Conservation (phyloP, 768 basidiomycete genomes). For the Mrakia gelida region DNA sequence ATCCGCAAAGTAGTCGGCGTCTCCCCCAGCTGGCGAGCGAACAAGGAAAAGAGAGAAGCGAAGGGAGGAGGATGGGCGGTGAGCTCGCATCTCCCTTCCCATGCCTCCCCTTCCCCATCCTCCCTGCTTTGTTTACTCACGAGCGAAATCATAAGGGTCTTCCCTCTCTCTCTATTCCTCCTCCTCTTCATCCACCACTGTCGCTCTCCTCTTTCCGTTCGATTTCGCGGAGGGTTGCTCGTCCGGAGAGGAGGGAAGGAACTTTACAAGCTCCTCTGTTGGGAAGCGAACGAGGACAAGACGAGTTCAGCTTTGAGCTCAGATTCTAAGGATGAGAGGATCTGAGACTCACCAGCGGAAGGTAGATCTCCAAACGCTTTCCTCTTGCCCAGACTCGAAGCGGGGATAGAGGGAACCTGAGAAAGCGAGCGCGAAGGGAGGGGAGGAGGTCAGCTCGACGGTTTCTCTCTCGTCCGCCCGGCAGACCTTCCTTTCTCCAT, state of each 20-base stretch:
- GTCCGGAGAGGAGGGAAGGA: constrained; percentile 46
- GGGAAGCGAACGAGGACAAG: constrained; percentile 27
- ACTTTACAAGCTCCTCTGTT: constrained; percentile 40
- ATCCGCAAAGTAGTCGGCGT: constrained; percentile 83
- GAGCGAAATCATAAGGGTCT: constrained; percentile 26
- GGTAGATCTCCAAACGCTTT: constrained; percentile 35
- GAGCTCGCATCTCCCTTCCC: constrained; percentile 14
- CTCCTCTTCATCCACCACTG: constrained; percentile 28
- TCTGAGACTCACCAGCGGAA: constrained; percentile 31
- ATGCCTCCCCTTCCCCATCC: neutral
- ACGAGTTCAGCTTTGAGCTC: constrained; percentile 26
- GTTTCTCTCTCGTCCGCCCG: neutral
- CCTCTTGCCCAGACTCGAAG: constrained; percentile 35
- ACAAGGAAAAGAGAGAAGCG: neutral
- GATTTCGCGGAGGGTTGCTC: constrained; percentile 41
- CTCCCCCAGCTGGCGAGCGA: constrained; percentile 74
- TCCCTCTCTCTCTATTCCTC: constrained; percentile 18
- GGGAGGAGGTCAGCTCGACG: neutral
- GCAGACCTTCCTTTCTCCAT: neutral
- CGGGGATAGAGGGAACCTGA: constrained; percentile 53
- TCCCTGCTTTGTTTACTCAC: too few species aligned
- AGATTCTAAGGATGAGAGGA: constrained; percentile 13
- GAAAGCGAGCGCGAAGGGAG: constrained; percentile 50
- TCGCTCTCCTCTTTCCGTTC: constrained; percentile 28
- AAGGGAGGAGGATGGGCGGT: too few species aligned